These are phyloP conservation scores for Rutstroemia sydowiana DNA, from an alignment of 2,329 filamentous ascomycete species.

Conservation along the genomic window DNA sequence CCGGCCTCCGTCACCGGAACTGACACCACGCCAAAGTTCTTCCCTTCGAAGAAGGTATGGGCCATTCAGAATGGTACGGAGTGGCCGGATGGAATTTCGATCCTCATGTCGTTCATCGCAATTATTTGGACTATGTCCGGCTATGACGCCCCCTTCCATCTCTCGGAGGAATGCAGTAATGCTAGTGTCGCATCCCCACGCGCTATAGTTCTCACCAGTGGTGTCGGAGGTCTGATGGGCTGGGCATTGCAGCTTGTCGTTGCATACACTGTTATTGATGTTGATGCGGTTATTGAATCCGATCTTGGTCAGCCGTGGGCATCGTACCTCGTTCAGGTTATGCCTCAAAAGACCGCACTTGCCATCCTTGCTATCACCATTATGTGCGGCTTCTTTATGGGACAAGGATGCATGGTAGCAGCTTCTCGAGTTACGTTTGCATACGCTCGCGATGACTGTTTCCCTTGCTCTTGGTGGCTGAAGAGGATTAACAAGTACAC, in stretches of 20 bases:
- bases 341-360: slow-evolving; percentile 50
- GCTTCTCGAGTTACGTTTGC: slow-evolving; percentile 60
- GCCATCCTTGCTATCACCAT: slow-evolving; percentile 55
- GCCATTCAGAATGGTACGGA: slow-evolving; percentile 60
- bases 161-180: slow-evolving; percentile 70
- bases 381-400: slow-evolving; percentile 61
- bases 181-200: slow-evolving; percentile 62
- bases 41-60: slow-evolving; percentile 53
- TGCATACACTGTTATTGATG: slow-evolving; percentile 59
- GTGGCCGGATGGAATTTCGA: slow-evolving; percentile 58
- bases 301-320: slow-evolving; percentile 63
- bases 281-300: slow-evolving; percentile 47
- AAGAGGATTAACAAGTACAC: slow-evolving; percentile 51
- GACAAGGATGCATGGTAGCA: slow-evolving; percentile 61
- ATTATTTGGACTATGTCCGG: slow-evolving; percentile 65
- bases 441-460: slow-evolving; percentile 61
- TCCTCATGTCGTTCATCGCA: slow-evolving; percentile 65
- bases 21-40: slow-evolving; percentile 49
- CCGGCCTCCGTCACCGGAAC: slow-evolving; percentile 43
- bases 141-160: slow-evolving; percentile 63
- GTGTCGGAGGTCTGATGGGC: slow-evolving; percentile 57
- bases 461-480: slow-evolving; percentile 52
- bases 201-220: slow-evolving; percentile 64
- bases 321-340: slow-evolving; percentile 57
- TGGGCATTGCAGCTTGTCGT: slow-evolving; percentile 69